phyloP scores from a whole-genome alignment of 2,329 filamentous ascomycete genomes.

The Sclerotinia nivalis region DNA sequence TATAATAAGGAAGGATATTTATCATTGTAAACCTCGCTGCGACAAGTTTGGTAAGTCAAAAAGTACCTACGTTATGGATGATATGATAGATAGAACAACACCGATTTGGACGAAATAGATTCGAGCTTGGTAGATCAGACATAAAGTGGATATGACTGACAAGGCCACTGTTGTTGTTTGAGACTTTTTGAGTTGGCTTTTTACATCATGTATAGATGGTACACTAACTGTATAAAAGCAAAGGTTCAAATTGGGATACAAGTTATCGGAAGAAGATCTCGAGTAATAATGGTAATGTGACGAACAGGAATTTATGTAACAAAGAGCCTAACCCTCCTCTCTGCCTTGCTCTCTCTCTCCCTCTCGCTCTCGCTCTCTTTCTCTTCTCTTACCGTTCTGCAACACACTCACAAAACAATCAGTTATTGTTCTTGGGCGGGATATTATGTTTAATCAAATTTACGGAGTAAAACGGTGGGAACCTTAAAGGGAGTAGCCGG shows the following conservation, averaged over 20 bases:
- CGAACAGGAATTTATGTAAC: background rate
- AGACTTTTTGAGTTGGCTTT: conserved; percentile 4
- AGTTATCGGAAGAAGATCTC: background rate
- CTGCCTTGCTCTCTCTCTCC: background rate
- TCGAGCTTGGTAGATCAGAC: background rate
- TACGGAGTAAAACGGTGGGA: conserved; percentile 2
- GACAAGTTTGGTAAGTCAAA: background rate
- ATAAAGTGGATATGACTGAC: conserved; percentile 11
- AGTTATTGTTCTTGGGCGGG: background rate
- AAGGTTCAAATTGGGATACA: background rate
- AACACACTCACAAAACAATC: background rate
- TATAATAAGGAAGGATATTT: background rate
- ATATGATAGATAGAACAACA: background rate
- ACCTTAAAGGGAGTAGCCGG: conserved; percentile 9
- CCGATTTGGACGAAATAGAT: background rate
- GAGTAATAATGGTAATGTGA: conserved; percentile 3
- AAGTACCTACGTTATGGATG: background rate
- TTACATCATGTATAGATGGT: conserved; percentile 13
- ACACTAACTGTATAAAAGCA: background rate
- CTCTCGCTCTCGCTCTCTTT: background rate
- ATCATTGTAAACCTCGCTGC: background rate
- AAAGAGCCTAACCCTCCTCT: background rate
- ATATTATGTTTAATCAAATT: conserved; percentile 11
- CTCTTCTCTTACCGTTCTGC: background rate
- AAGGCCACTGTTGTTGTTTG: conserved; percentile 5